Base-by-base conservation (phyloP, 1,139 yeast species). In the Suhomyces bribrorum region DNA sequence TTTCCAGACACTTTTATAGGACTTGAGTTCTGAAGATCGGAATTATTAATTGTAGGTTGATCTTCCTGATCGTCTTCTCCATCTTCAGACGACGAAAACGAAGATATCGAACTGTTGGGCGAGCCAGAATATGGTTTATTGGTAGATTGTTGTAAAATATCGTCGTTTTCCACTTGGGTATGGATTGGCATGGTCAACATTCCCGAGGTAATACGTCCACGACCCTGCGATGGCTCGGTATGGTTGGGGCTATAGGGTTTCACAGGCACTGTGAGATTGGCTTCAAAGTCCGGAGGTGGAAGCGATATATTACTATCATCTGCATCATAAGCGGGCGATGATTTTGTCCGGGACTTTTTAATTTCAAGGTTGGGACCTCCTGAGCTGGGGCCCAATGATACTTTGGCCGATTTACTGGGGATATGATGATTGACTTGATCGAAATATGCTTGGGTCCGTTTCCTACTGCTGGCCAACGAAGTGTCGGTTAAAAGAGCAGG, bases 151-250 rank as follows among this genome's bases (percentile, higher is more conserved):
- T 38, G 40, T 14, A 32, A 31, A 17, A 30, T 28, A 7, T 35
- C 37, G 3, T 40, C 41, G 9, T 37, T 41, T 13, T 43, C 48
- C 24, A 36, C 20, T 22, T 46, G 49, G 6, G 48, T 25, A 14
- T 51, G 52, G 6, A 42, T 54, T 1, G 74, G 74, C 26, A 63
- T 52, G 34, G 51, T 54, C 34, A 83, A 61, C 86, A 81, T 83
- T 1, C 89, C 89, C 0, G 86, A 81, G 1, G 86, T 79, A 31
- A 82, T 80, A 52, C 87, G 68, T 37, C 61, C 61, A 1, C 73
- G 66, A 1, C 69, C 32, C 14, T 31, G 18, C 15, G 6, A n/a
- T 1, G 36, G 42, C 3, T 38, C 48, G n/a, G 48, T 30, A 5
- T 48, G 36, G 12, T 39, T 37, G 3, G 49, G 37, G 3, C 34